These are phyloP conservation scores for Lenwebbia sp. DNA, from an alignment of 345 rosid species.

Conservation along the genomic window DNA sequence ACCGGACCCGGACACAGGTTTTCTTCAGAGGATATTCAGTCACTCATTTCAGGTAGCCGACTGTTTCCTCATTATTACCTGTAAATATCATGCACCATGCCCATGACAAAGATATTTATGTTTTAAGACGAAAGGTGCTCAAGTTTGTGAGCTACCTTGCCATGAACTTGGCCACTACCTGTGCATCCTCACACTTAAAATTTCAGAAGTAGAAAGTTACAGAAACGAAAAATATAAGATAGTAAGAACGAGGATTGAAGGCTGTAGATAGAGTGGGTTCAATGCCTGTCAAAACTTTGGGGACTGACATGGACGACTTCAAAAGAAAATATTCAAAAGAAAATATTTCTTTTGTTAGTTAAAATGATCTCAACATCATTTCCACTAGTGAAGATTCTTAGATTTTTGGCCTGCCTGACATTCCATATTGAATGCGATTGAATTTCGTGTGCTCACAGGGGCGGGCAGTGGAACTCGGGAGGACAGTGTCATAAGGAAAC, in stretches of 20 bases:
- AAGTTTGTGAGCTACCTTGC: background rate
- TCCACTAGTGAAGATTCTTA: background rate
- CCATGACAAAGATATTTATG: background rate
- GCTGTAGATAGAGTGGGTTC: background rate
- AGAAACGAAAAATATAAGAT: background rate
- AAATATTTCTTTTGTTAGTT: background rate
- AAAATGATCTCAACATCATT: background rate
- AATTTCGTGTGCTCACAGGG: constrained; percentile 22
- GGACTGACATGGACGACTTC: background rate
- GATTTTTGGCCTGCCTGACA: background rate
- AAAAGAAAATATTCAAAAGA: background rate
- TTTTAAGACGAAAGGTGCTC: background rate
- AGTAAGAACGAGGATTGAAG: background rate
- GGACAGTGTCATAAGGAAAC: constrained; percentile 81
- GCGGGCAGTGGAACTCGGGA: constrained; percentile 89
- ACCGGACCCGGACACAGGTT: constrained; percentile 37
- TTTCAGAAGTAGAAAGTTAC: background rate
- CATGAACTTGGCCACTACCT: background rate
- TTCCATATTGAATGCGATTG: background rate
- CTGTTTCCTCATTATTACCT: background rate
- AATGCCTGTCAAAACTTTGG: background rate
- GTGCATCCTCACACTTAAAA: background rate
- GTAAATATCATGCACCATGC: background rate
- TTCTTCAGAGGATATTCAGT: constrained; percentile 79
- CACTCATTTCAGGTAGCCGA: constrained; percentile 62